These are phyloP conservation scores for Curvularia spicifera DNA, from an alignment of 2,329 filamentous ascomycete species.

Conservation along the genomic window DNA sequence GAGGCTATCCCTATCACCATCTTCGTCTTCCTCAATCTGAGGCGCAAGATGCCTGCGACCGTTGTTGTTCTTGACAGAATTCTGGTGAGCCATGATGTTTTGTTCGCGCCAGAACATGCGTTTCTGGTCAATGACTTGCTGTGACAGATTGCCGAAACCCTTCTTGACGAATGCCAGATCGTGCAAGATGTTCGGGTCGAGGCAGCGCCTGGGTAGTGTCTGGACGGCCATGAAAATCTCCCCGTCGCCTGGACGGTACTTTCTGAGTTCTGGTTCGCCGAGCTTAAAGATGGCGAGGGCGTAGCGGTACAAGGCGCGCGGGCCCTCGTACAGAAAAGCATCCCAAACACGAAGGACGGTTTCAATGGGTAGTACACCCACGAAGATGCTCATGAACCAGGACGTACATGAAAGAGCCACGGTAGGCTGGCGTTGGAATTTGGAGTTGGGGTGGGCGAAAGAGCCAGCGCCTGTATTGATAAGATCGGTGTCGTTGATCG, in stretches of 20 bases:
- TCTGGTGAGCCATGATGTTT: constrained; percentile 35
- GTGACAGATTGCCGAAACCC: constrained; percentile 80
- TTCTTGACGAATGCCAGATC: constrained; percentile 83
- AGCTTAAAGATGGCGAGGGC: constrained; percentile 90
- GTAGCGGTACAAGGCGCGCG: constrained; percentile 90
- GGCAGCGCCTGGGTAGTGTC: constrained; percentile 76
- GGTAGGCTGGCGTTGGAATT: constrained; percentile 70
- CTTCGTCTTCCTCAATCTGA: constrained; percentile 27
- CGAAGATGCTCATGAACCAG: constrained; percentile 98
- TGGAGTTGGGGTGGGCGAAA: constrained; percentile 43
- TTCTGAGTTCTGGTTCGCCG: constrained; percentile 76
- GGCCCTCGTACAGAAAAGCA: constrained; percentile 93
- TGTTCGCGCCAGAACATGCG: constrained; percentile 55
- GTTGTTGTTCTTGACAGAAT: constrained; percentile 26
- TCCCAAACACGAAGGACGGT: constrained; percentile 94
- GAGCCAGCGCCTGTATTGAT: constrained; percentile 46
- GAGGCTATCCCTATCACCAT: constrained; percentile 27
- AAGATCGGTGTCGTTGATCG: constrained; percentile 78
- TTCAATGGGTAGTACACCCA: constrained; percentile 90
- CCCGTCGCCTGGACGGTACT: constrained; percentile 81
- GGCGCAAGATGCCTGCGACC: constrained; percentile 15
- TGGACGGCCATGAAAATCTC: constrained; percentile 97
- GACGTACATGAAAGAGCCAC: constrained; percentile 92
- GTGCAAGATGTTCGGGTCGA: constrained; percentile 83
- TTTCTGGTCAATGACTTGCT: constrained; percentile 79